Base-by-base conservation (phyloP, 805 yeast genomes). In the Clavispora phyllophila region DNA sequence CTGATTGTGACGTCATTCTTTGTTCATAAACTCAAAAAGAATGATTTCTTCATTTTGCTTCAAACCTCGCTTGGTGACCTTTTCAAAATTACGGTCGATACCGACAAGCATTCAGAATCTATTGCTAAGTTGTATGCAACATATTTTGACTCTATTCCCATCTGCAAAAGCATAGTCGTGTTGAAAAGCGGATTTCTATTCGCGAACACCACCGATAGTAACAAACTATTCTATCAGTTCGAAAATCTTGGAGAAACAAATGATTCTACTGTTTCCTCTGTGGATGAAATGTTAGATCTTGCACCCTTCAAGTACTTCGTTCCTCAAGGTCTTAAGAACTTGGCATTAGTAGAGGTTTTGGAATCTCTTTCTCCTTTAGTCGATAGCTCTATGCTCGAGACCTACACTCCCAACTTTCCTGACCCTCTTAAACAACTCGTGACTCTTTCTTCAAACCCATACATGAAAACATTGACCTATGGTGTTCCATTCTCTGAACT, bases 81-180 rank as follows among this genome's bases (percentile, higher is more conserved):
- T 4, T 85, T 80, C 65, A 89, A 87, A 57, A 37, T 68, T 7
- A 51, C 63, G 2, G 67, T 87, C 3, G 75, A 77, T 15, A 57
- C 82, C 8, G 75, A 72, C 22, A 66, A 67, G 13, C 73, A 75
- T 37, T 66, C 61, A 10, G 75, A 72, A 38, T 54, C 57, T 9
- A 72, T 75, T 7, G 65, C 66, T 2, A 52, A 61, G 1, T 55
- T 84, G 9, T 57, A 67, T n/a, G 69, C 84, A 12, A 68, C 77
- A 13, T 89, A 84, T 54, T 90, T 91, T 61, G 96, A 87, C 56
- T 74, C 95, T 0, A 71, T 87, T 27, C 85, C 89, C 2, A 59
- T 73, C 1, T 74, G 85, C 20, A 67, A 70, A 17, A 57, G 73
- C 5, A 52, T 91, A 10, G 66, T 73, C 31, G 78, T 91, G 33